Base-by-base conservation (phyloP, 2,329 filamentous ascomycete species). In the Claviceps sp. region DNA sequence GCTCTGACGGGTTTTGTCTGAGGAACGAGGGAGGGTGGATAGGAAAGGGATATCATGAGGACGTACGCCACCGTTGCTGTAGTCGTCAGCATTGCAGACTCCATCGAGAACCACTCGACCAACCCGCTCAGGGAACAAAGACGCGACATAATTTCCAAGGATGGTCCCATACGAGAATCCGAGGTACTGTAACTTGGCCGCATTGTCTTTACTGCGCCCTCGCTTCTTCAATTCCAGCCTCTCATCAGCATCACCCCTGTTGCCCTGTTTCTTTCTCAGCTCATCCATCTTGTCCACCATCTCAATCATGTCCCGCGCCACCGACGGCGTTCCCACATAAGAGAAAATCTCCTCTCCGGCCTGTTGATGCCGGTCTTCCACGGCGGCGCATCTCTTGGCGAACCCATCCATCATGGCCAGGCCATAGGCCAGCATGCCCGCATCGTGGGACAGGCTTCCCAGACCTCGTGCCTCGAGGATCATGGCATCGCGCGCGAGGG, bases 151-250 rank as follows among this genome's bases (percentile, higher is more conserved):
- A 43, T 66, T 66, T 1, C 66, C 66, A 0, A 68, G 58, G 0
- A 65, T 17, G 2, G 64, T 66, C 16, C 66, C 65, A 17, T 78
- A 78, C 5, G 72, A 75, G 50, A 77, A 69, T 0, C 75, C 74
- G 63, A 72, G 70, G 55, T 75, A 78, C 57, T 71, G 70, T 34
- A 77, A 55, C 11, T 58, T 43, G 2, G 54, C 52, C 1, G 56
- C 50, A 23, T 58, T 40, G 17, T 48, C 51, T 5, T 44, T 26
- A 4, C 46, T 45, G 9, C 4, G 29, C 23, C 39, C 34, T 44
- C 56, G 55, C 50, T 46, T 57, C 44, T 43, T 55, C 22, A 58
- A 47, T 43, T 59, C 56, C 2, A 48, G 47, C 34, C 20, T 50
- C 47, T 16, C 23, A 11, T 44, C 14, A 14, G 9, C 47, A 2